Evolutionary conservation across 2,329 filamentous ascomycete genomes (phyloP), one percentile per base, ranked within the genome.

Genomic region (Neonectria punicea): DNA sequence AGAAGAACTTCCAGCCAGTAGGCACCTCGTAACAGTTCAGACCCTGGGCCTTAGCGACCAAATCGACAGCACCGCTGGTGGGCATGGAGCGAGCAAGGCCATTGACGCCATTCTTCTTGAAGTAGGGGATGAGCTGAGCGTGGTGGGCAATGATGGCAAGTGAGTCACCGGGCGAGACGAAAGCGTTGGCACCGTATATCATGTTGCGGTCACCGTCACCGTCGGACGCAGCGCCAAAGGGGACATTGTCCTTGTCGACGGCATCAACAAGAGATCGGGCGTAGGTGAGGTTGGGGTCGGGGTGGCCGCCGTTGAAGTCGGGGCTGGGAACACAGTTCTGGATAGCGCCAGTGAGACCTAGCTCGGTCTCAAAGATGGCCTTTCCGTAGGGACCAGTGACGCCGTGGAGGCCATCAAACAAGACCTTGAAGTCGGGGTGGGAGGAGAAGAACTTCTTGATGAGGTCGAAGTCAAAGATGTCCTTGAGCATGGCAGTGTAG

Each of bases 1-100:
- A 98, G 90, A 98, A 98, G 87, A 98, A 98, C 82, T 98, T 98
- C 96, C 96, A 99, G 75, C 96, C 96, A 1, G 96, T 99, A 41
- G 96, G 96, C 1, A 99, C 96, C 82, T 99, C 96, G 83, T 99
- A 99, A 82, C 89, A 92, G 83, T 93, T 85, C 46, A 99, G 87
- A 39, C 92, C 92, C 84, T 98, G 95, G 76, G 93, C 94, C 87
- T 97, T 93, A 73, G 96, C 96, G 44, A 99, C 96, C 16, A 97
- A 90, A 79, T 99, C 96, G 58, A 99, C 93, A 22, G 96, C 96
- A 46, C 93, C 94, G 13, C 93, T 97, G 6, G 96, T 99, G 62
- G 96, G 96, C 96, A 99, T 99, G 80, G 93, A 97, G 72, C 96
- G 93, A 53, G 96, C 96, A 62, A 99, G 89, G 66, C 96, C 96